Conservation (phyloP, 352 stramenopile species). For the Pythium periplocum region DNA sequence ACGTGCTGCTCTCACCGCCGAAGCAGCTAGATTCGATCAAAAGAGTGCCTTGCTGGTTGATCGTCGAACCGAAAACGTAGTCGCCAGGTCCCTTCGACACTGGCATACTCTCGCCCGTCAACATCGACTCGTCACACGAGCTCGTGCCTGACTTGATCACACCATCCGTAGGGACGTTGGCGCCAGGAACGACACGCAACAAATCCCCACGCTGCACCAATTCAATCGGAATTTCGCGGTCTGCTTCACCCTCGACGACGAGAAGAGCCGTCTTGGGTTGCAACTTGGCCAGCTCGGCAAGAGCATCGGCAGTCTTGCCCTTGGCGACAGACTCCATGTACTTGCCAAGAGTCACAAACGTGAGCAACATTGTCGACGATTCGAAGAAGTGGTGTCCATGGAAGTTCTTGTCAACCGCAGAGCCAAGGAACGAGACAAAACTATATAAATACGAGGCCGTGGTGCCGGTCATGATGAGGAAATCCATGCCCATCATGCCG, state of each 20-base stretch:
- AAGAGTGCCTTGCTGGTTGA: slow-evolving; percentile 77
- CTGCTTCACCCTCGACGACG: slow-evolving; percentile 37
- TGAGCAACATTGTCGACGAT: slow-evolving; percentile 81
- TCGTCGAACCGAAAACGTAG: slow-evolving; percentile 82
- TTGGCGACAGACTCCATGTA: slow-evolving; percentile 88
- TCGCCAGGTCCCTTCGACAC: slow-evolving; percentile 73
- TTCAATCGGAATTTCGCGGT: slow-evolving; percentile 76
- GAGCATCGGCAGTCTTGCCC: slow-evolving; percentile 70
- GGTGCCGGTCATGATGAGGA: slow-evolving; percentile 79
- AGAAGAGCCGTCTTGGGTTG: slow-evolving; percentile 78
- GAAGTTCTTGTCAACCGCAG: slow-evolving; percentile 49
- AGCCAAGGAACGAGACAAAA: slow-evolving; percentile 71
- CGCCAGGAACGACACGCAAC: slow-evolving; percentile 62
- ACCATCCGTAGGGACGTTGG: slow-evolving; percentile 78
- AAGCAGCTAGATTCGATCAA: slow-evolving; percentile 84
- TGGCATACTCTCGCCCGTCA: slow-evolving; percentile 87
- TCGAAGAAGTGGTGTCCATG: slow-evolving; percentile 86
- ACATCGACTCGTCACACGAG: slow-evolving; percentile 75
- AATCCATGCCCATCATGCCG: slow-evolving; percentile 88
- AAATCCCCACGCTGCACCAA: slow-evolving; percentile 79
- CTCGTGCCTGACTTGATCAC: slow-evolving; percentile 66
- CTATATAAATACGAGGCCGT: slow-evolving; percentile 87
- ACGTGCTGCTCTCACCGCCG: slow-evolving; percentile 54
- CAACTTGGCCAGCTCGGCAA: slow-evolving; percentile 68
- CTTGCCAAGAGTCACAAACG: slow-evolving; percentile 85